These are phyloP conservation scores for Komagataella ulmi DNA, from an alignment of 805 yeast genomes.

Conservation along the genomic window DNA sequence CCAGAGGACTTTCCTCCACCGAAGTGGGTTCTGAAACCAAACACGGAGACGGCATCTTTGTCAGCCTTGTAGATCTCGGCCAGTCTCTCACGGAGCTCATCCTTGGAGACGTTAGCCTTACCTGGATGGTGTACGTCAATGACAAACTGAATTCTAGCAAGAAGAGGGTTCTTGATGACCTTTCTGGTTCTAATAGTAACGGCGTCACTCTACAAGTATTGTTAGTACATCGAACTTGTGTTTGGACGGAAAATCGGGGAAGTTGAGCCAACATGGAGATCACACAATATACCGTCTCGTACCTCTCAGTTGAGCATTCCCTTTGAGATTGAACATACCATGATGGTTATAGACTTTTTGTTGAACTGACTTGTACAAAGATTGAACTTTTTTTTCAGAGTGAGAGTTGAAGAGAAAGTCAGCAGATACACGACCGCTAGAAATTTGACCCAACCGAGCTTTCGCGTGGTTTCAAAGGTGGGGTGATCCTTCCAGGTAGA, in stretches of 20 bases:
- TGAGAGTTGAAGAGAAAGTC: neutral
- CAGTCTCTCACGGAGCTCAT: constrained; percentile 80
- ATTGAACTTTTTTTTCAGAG: neutral
- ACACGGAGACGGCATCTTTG: constrained; percentile 73
- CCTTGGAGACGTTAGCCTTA: constrained; percentile 98
- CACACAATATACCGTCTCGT: neutral
- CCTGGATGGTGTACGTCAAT: constrained; percentile 99
- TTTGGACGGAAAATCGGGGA: neutral
- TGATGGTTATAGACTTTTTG: neutral
- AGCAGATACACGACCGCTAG: neutral
- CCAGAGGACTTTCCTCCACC: constrained; percentile 99
- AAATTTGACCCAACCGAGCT: neutral
- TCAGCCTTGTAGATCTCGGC: constrained; percentile 53
- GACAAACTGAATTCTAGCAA: constrained; percentile 99
- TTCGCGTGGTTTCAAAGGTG: neutral
- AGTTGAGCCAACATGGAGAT: neutral
- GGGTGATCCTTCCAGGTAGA: neutral
- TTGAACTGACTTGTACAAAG: neutral
- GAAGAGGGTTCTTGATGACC: constrained; percentile 98
- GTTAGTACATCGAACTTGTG: constrained; percentile 1
- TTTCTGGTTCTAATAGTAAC: constrained; percentile 99
- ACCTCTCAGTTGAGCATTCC: neutral
- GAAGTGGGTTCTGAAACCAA: constrained; percentile 98
- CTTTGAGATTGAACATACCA: neutral
- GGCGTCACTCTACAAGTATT: constrained; percentile 78